A percentile compares a stretch with the other conserved stretches of the same genome.
Conservation (phyloP, 148 eudicot species). For the Hydrangea macrophylla region DNA sequence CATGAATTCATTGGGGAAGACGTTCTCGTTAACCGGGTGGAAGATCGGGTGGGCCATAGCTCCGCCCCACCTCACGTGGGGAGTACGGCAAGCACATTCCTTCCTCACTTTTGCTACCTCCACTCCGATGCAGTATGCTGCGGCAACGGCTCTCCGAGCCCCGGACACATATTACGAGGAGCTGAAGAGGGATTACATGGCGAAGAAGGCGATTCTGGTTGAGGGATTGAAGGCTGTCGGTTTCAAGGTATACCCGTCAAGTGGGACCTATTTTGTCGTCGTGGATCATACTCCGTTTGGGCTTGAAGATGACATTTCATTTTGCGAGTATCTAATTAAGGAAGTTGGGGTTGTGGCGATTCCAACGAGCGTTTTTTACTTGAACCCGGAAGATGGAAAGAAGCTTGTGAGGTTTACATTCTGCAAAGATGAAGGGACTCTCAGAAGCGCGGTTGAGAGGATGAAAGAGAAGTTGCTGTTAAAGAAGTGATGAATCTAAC, state of each 20-base stretch:
- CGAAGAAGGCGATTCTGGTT: conserved; percentile 75
- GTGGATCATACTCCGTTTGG: conserved; percentile 97
- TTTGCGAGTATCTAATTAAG: conserved; percentile 90
- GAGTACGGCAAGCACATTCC: conserved; percentile 87
- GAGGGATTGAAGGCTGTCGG: conserved; percentile 81
- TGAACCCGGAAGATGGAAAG: conserved; percentile 90
- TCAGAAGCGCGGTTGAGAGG: conserved; percentile 66
- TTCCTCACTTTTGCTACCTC: conserved; percentile 90
- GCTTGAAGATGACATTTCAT: conserved; percentile 68
- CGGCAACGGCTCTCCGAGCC: conserved; percentile 74
- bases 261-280: conserved; percentile 94
- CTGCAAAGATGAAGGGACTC: conserved; percentile 90
- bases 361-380: conserved; percentile 87
- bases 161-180: conserved; percentile 79
- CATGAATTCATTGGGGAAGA: conserved; percentile 89
- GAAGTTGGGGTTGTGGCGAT: conserved; percentile 97
- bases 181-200: conserved; percentile 60
- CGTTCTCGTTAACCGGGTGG: conserved; percentile 96
- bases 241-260: conserved; percentile 79
- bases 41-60: conserved; percentile 99
- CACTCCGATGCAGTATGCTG: conserved; percentile 93
- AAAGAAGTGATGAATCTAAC: conserved; percentile 13
- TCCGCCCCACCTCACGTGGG: conserved; percentile 89
- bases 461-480: conserved; percentile 71
- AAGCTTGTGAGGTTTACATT: conserved; percentile 92